Evolutionary conservation across 1,284 basidiomycete species (phyloP), one percentile per base, ranked within the genome.

Genomic region (Puccinia polysora): DNA sequence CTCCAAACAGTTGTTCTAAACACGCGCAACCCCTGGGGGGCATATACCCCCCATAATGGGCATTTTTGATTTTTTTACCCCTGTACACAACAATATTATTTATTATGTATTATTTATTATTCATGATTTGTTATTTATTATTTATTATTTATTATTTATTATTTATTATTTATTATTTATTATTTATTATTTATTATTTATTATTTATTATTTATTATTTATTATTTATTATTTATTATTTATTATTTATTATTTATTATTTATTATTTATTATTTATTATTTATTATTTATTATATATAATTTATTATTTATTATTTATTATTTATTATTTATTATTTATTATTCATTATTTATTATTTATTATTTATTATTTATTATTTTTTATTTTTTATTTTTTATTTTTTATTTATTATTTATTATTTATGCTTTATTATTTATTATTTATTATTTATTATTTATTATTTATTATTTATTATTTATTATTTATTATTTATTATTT

Each of bases 101-200:
- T n/a, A n/a, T n/a, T n/a, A n/a, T n/a, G n/a, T n/a, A n/a, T n/a
- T n/a, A n/a, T n/a, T n/a, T n/a, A n/a, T n/a, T n/a, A n/a, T n/a
- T n/a, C n/a, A n/a, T n/a, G n/a, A n/a, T n/a, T n/a, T n/a, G 40
- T 45, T 45, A 45, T 45, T 45, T 45, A 45, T n/a, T 45, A 45
- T 45, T 45, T 10, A 45, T n/a, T 45, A 45, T 45, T 45, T 10
- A 45, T n/a, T 45, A 45, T 45, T 45, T 45, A 45, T 45, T 45
- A 45, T 45, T 45, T 45, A 45, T 45, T 45, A 45, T 45, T 45
- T n/a, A 45, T 45, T 45, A 45, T 45, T 45, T n/a, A 45, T 45
- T 45, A 45, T 45, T 45, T 45, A 45, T 45, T 45, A 45, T 45
- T 45, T 45, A 45, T 45, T 45, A 45, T n/a, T 45, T 45, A 45